phyloP scores from a whole-genome alignment of 257 asterid species.

The Solanum paucissectum region DNA sequence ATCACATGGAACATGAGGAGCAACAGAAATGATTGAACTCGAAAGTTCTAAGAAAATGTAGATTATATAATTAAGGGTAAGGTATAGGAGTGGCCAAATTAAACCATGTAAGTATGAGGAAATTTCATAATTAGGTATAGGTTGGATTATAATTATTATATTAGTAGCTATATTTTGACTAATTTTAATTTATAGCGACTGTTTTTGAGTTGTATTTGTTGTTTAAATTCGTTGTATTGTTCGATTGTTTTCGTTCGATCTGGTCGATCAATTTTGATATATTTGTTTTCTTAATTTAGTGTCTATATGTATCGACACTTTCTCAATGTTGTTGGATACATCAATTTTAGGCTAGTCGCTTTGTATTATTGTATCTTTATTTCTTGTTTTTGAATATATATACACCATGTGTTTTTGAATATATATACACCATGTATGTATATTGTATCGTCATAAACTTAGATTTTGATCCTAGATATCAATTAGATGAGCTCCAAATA shows the following conservation, averaged over 20 bases:
- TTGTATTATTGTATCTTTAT: too few species aligned
- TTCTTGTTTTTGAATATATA: too few species aligned
- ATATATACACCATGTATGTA: too few species aligned
- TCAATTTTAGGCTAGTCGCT: too few species aligned
- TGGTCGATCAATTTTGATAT: too few species aligned
- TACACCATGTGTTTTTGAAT: too few species aligned
- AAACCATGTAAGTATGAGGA: neutral
- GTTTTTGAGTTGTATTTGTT: neutral
- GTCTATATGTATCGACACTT: too few species aligned
- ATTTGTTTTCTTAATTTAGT: neutral
- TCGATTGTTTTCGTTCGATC: too few species aligned
- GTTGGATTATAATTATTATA: neutral
- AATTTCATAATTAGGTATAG: neutral
- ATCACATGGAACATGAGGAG: neutral
- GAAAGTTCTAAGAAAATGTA: neutral
- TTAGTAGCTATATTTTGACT: neutral
- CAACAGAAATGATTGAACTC: neutral
- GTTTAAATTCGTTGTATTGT: too few species aligned
- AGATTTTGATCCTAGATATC: neutral
- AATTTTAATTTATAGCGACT: too few species aligned
- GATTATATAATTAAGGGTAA: neutral
- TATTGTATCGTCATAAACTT: neutral
- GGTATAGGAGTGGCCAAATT: neutral
- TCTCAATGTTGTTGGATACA: neutral
- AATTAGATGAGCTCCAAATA: accelerated